Conservation (phyloP, 441 rosid species). For the Rhodomyrtus psidioides region DNA sequence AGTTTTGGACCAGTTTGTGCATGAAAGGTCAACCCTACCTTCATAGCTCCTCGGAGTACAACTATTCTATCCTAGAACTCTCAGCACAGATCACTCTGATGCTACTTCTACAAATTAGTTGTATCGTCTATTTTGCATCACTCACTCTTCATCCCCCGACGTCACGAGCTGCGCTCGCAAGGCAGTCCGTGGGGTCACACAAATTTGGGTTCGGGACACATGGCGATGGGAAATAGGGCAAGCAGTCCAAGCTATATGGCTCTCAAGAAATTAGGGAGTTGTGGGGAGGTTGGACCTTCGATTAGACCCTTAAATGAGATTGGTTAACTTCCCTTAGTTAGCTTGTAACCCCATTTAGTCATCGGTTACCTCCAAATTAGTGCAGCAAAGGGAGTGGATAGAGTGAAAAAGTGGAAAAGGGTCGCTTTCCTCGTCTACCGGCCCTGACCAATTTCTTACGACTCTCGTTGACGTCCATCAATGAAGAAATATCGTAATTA, state of each 20-base stretch:
- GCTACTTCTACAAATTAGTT: too few relatives aligned
- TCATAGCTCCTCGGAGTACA: too few relatives aligned
- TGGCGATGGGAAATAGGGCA: background rate
- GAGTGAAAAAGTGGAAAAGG: background rate
- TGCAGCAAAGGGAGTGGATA: background rate
- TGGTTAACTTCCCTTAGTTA: background rate
- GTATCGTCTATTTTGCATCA: too few relatives aligned
- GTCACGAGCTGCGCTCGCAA: too few relatives aligned
- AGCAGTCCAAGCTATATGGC: too few relatives aligned
- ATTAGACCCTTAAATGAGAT: background rate
- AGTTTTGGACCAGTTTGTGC: too few relatives aligned
- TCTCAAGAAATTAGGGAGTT: background rate
- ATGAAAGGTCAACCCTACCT: too few relatives aligned
- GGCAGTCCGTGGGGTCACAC: too few relatives aligned
- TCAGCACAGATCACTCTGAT: too few relatives aligned
- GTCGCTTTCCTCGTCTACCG: background rate
- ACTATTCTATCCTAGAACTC: too few relatives aligned
- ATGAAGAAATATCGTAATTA: background rate
- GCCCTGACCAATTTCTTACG: background rate
- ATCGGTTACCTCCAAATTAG: background rate
- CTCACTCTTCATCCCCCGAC: too few relatives aligned
- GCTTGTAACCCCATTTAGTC: background rate
- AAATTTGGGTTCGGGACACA: too few relatives aligned
- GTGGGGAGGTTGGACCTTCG: background rate
- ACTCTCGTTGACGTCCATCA: background rate